Evolutionary conservation across 2,329 filamentous ascomycete species (phyloP), one percentile per base, ranked within the genome.

Genomic region (Exutisphaerella laricina): DNA sequence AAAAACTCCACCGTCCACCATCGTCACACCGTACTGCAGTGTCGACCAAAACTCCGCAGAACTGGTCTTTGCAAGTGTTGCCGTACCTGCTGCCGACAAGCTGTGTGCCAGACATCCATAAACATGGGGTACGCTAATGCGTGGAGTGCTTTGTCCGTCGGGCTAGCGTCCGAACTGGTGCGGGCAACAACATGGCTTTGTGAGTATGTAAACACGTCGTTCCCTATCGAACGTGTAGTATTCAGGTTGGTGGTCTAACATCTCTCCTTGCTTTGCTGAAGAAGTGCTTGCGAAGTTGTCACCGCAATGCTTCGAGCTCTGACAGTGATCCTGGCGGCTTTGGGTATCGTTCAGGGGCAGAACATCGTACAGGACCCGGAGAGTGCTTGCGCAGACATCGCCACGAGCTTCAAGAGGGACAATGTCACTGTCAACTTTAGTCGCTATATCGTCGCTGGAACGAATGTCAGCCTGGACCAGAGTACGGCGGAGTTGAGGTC

Each of bases 401-500:
- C 45, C n/a, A 37, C 41, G 14, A 31, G 34, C 2, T 59, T 57
- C 43, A 37, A 39, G 8, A 37, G 49, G 28, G 41, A 49, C 10
- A 55, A 60, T 44, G 54, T 55, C 13, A 59, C 53, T 5, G 41
- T 61, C 16, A 58, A 56, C 25, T 51, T 57, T 28, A 51, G 52
- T 10, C 43, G 52, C 12, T 48, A 49, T 36, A 40, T 61, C 21
- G 17, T 51, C 6, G 58, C 56, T 18, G 58, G 58, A 7, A 61
- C 58, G 4, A 61, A 58, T 30, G 17, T 61, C 17, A 47, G 49
- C 4, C 36, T 59, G 16, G 47, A 50, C 7, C 45, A 49, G 25
- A 37, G 42, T n/a, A 45, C 41, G 5, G 63, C 66, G 62, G 65
- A 46, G 61, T 69, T 55, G 38, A 53, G 58, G 10, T 64, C 67